phyloP scores from a whole-genome alignment of 2,329 filamentous ascomycete genomes.

The Fusarium sp. region DNA sequence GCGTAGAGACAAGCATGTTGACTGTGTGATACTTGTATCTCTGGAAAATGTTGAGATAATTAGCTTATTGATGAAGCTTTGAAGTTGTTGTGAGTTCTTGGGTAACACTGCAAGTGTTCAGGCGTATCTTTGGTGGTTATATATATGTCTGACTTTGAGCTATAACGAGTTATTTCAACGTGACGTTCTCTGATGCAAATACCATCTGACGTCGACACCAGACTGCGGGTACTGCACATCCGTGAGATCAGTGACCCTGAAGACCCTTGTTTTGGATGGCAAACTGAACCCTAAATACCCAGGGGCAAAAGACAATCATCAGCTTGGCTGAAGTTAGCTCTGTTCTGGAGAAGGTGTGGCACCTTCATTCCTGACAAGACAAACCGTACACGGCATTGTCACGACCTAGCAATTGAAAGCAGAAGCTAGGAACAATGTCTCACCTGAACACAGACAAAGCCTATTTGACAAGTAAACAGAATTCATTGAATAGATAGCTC shows the following conservation, averaged over 20 bases:
- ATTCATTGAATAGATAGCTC: too few species aligned
- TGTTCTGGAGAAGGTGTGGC: background rate
- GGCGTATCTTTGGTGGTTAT: background rate
- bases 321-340: background rate
- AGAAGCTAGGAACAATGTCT: too few species aligned
- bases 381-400: background rate
- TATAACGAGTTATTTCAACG: background rate
- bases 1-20: slow-evolving; percentile 33
- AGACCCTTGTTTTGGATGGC: slow-evolving; percentile 1
- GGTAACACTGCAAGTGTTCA: background rate
- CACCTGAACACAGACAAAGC: too few species aligned
- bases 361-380: background rate
- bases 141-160: background rate
- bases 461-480: too few species aligned
- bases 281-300: slow-evolving; percentile 18
- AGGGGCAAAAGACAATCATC: slow-evolving; percentile 8
- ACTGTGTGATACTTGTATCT: background rate
- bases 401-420: background rate
- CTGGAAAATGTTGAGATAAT: background rate
- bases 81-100: background rate
- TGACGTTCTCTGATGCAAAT: background rate
- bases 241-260: slow-evolving; percentile 24
- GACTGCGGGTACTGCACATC: slow-evolving; percentile 20
- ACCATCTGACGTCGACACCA: slow-evolving; percentile 4
- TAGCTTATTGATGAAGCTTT: background rate